Evolutionary conservation across 2,329 filamentous ascomycete species (phyloP).

Genomic region (Penicillium sp.): DNA sequence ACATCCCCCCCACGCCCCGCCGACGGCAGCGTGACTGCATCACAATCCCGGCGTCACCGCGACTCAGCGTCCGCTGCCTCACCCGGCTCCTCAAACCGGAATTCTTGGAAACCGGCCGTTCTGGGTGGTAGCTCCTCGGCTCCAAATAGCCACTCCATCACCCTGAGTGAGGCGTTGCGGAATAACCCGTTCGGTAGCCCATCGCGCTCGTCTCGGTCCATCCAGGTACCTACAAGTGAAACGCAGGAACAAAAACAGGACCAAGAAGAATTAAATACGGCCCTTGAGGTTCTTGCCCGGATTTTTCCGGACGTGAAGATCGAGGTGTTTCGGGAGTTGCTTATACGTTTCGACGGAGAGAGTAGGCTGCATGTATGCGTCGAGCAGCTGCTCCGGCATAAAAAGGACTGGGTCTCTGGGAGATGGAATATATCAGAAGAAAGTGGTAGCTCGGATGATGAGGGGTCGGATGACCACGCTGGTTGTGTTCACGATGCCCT

Average conservation of each 20-base stretch:
- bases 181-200: conserved; percentile 45
- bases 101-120: conserved; percentile 11
- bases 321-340: conserved; percentile 50
- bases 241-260: conserved; percentile 35
- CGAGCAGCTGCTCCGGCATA: conserved; percentile 49
- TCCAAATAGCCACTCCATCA: conserved; percentile 31
- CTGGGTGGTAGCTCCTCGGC: conserved; percentile 15
- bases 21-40: conserved; percentile 19
- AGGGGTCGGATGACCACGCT: background rate
- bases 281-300: conserved; percentile 41
- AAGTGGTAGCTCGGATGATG: conserved; percentile 6
- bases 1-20: conserved; percentile 30
- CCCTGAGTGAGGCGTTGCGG: conserved; percentile 46
- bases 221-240: conserved; percentile 16
- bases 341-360: conserved; percentile 48
- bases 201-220: conserved; percentile 27
- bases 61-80: conserved; percentile 17
- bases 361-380: conserved; percentile 50
- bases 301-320: conserved; percentile 50
- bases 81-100: conserved; percentile 15
- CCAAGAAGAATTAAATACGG: conserved; percentile 43
- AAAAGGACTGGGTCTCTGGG: conserved; percentile 49
- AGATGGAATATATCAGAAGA: conserved; percentile 44
- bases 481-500: conserved; percentile 2
- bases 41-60: conserved; percentile 16